Conservation (phyloP, 1,284 basidiomycete genomes). For the Porphyrellus sp. region DNA sequence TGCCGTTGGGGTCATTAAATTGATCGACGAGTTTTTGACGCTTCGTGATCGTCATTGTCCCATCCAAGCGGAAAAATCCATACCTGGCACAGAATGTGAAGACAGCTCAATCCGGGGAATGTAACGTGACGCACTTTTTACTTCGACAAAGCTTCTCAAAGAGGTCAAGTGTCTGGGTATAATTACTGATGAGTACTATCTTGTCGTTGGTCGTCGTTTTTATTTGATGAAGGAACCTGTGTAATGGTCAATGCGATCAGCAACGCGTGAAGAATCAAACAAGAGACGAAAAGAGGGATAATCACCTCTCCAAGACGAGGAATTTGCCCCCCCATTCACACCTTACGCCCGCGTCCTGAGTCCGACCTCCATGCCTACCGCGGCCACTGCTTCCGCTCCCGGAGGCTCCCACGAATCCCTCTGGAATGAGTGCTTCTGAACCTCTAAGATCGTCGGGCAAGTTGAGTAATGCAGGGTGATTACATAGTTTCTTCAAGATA, state of each 20-base stretch:
- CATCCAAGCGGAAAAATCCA: slow-evolving; percentile 90
- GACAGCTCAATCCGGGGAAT: background rate
- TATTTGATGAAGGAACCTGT: slow-evolving; percentile 84
- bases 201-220: slow-evolving; percentile 87
- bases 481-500: slow-evolving; percentile 95
- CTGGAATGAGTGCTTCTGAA: slow-evolving; percentile 80
- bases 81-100: slow-evolving; percentile 57
- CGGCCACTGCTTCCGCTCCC: slow-evolving; percentile 23
- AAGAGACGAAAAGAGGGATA: background rate
- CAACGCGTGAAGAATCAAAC: background rate
- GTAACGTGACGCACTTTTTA: slow-evolving; percentile 61
- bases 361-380: slow-evolving; percentile 42
- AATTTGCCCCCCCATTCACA: slow-evolving; percentile 92
- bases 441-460: slow-evolving; percentile 86
- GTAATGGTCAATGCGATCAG: background rate
- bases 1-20: slow-evolving; percentile 94
- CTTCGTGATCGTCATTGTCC: slow-evolving; percentile 91
- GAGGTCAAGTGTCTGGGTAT: slow-evolving; percentile 94
- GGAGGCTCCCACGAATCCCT: slow-evolving; percentile 69
- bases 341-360: slow-evolving; percentile 51
- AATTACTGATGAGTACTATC: slow-evolving; percentile 98
- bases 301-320: slow-evolving; percentile 86
- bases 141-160: slow-evolving; percentile 84
- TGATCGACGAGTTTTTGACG: slow-evolving; percentile 96
- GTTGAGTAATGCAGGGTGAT: slow-evolving; percentile 93